Percentiles rank a stretch among this genome's conserved stretches.
Conservation (phyloP, 495 filamentous ascomycete species). For the Friedmanniomyces simplex region DNA sequence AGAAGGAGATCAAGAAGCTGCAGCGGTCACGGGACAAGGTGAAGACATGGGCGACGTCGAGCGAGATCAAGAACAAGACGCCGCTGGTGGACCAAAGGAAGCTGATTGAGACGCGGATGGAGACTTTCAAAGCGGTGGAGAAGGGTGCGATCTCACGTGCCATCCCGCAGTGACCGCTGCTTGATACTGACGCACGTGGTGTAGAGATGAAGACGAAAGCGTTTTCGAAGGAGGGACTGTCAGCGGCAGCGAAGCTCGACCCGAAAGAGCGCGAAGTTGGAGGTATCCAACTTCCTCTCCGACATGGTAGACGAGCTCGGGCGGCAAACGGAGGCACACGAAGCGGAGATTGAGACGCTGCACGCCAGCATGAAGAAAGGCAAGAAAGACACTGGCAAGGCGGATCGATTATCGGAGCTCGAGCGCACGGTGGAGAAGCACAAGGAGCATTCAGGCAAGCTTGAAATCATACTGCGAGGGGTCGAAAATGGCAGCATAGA, state of each 20-base stretch:
- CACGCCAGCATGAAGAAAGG: slow-evolving; percentile 87
- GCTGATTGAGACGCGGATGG: slow-evolving; percentile 99
- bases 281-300: slow-evolving; percentile 72
- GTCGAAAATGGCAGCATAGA: slow-evolving; percentile 90
- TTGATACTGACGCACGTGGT: background rate
- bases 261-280: slow-evolving; percentile 88
- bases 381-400: slow-evolving; percentile 72
- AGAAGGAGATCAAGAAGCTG: slow-evolving; percentile 99
- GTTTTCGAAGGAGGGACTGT: slow-evolving; percentile 94
- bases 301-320: slow-evolving; percentile 88
- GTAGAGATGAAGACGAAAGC: slow-evolving; percentile 97
- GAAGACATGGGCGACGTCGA: slow-evolving; percentile 94
- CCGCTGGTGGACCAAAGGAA: slow-evolving; percentile 87
- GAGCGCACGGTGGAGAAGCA: slow-evolving; percentile 77
- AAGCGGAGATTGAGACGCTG: slow-evolving; percentile 81
- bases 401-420: slow-evolving; percentile 78
- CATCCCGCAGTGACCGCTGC: background rate
- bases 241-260: slow-evolving; percentile 81
- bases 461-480: slow-evolving; percentile 81
- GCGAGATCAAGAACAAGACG: slow-evolving; percentile 98
- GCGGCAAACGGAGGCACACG: slow-evolving; percentile 79
- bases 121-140: slow-evolving; percentile 99
- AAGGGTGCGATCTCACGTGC: slow-evolving; percentile 39
- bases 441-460: slow-evolving; percentile 89
- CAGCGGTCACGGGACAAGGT: slow-evolving; percentile 96